phyloP scores from a whole-genome alignment of 2,329 filamentous ascomycete genomes.

The Colletotrichum salicis region DNA sequence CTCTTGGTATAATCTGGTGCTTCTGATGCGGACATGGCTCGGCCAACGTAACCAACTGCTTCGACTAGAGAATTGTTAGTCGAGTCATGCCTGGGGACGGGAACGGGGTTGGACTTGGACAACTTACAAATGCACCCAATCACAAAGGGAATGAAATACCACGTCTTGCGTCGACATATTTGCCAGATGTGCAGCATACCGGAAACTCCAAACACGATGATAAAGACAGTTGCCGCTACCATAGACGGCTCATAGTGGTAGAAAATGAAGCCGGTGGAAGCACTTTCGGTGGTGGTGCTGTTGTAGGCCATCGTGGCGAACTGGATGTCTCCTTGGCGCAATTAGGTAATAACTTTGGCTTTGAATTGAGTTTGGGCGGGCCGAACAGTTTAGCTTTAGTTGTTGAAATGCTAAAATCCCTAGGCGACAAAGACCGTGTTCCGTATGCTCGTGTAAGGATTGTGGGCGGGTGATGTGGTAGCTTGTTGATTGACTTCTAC shows the following conservation, averaged over 20 bases:
- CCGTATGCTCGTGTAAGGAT: not conserved
- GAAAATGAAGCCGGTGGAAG: slow-evolving; percentile 35
- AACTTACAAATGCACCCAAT: slow-evolving; percentile 62
- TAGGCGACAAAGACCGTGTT: not conserved
- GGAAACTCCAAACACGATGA: slow-evolving; percentile 52
- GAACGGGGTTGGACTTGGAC: slow-evolving; percentile 23
- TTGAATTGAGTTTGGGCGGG: not conserved
- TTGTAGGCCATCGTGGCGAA: slow-evolving; percentile 8
- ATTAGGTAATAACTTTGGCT: not conserved
- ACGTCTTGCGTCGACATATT: slow-evolving; percentile 53
- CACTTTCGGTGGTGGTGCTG: slow-evolving; percentile 11
- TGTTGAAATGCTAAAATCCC: not conserved
- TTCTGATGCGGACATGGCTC: slow-evolving; percentile 55
- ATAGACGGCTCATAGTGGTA: slow-evolving; percentile 62
- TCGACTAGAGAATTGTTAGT: slow-evolving; percentile 49
- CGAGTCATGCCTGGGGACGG: not conserved
- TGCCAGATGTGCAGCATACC: slow-evolving; percentile 52
- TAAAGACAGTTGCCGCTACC: slow-evolving; percentile 54
- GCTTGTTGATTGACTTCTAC: not conserved
- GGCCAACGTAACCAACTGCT: slow-evolving; percentile 61
- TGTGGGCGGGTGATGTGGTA: not conserved
- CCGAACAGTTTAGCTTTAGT: not conserved
- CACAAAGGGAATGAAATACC: slow-evolving; percentile 64
- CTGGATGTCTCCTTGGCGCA: not conserved
- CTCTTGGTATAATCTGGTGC: slow-evolving; percentile 50